phyloP scores from a whole-genome alignment of 2,329 filamentous ascomycete genomes.

The Emydomyces testavorans region DNA sequence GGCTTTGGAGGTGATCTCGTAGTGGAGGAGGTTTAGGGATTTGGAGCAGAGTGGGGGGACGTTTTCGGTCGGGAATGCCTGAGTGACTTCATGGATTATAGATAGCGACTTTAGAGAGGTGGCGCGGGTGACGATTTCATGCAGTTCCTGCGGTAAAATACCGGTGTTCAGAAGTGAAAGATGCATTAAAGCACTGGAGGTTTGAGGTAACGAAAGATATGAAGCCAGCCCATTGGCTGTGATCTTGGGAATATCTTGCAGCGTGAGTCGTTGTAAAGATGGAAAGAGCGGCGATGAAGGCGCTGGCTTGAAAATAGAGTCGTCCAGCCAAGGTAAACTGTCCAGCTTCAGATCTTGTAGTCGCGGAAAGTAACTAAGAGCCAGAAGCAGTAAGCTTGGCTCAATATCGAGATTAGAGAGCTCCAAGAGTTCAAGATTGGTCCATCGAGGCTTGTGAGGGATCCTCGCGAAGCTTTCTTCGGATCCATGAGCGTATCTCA shows the following conservation, averaged over 20 bases:
- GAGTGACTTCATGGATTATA: slow-evolving; percentile 45
- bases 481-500: slow-evolving; percentile 68
- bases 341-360: slow-evolving; percentile 66
- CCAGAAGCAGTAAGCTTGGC: slow-evolving; percentile 48
- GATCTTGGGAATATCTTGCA: slow-evolving; percentile 60
- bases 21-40: slow-evolving; percentile 63
- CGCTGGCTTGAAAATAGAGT: slow-evolving; percentile 60
- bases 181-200: slow-evolving; percentile 50
- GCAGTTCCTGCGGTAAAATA: slow-evolving; percentile 38
- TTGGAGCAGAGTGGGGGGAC: slow-evolving; percentile 56
- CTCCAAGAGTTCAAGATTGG: slow-evolving; percentile 34
- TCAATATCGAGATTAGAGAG: slow-evolving; percentile 31
- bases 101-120: slow-evolving; percentile 39
- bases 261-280: slow-evolving; percentile 57
- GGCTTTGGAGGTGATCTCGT: slow-evolving; percentile 56
- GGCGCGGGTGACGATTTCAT: slow-evolving; percentile 34
- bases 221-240: slow-evolving; percentile 58
- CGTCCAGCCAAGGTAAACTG: slow-evolving; percentile 57
- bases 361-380: slow-evolving; percentile 53
- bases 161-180: slow-evolving; percentile 63
- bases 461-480: slow-evolving; percentile 67
- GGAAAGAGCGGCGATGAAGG: slow-evolving; percentile 62
- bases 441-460: slow-evolving; percentile 41
- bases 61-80: slow-evolving; percentile 45
- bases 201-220: slow-evolving; percentile 54